These are phyloP conservation scores for Paraurostyla sp. DNA, from an alignment of 73 alveolate species.

Conservation along the genomic window DNA sequence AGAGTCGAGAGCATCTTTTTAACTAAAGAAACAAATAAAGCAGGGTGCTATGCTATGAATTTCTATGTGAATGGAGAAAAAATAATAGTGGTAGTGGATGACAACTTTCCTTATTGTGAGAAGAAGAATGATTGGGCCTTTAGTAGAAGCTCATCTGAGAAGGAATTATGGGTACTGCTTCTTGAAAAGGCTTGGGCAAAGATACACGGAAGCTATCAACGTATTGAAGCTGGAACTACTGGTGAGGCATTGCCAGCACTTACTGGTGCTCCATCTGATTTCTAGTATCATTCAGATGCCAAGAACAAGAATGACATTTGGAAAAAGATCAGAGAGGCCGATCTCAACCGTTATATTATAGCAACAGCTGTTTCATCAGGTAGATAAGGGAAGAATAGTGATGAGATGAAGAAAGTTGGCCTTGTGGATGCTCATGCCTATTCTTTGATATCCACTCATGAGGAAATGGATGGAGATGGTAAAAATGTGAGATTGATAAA, in stretches of 20 bases:
- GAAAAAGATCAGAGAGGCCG: slow-evolving; percentile 51
- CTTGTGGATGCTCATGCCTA: slow-evolving; percentile 87
- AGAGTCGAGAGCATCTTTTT: slow-evolving; percentile 80
- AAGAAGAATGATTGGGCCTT: slow-evolving; percentile 91
- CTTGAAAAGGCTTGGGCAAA: slow-evolving; percentile 98
- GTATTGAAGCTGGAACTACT: slow-evolving; percentile 91
- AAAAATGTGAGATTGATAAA: slow-evolving; percentile 43
- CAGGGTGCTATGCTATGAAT: slow-evolving; percentile 92
- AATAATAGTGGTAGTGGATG: slow-evolving; percentile 93
- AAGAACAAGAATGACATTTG: slow-evolving; percentile 78
- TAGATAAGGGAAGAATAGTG: slow-evolving; percentile 62
- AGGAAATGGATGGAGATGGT: slow-evolving; percentile 61
- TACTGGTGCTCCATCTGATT: slow-evolving; percentile 84
- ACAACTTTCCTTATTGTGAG: slow-evolving; percentile 91
- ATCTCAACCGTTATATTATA: slow-evolving; percentile 63
- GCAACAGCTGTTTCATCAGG: slow-evolving; percentile 79
- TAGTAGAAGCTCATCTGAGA: slow-evolving; percentile 82
- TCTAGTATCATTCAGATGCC: slow-evolving; percentile 63
- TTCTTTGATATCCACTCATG: slow-evolving; percentile 69
- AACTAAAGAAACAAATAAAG: slow-evolving; percentile 77
- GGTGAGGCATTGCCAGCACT: slow-evolving; percentile 80
- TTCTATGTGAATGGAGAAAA: slow-evolving; percentile 93
- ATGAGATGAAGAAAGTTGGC: slow-evolving; percentile 69
- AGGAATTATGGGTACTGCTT: slow-evolving; percentile 95
- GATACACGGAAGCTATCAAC: slow-evolving; percentile 90